Base-by-base conservation (phyloP, 1,284 basidiomycete species). In the Cryptococcus jaspeensis region DNA sequence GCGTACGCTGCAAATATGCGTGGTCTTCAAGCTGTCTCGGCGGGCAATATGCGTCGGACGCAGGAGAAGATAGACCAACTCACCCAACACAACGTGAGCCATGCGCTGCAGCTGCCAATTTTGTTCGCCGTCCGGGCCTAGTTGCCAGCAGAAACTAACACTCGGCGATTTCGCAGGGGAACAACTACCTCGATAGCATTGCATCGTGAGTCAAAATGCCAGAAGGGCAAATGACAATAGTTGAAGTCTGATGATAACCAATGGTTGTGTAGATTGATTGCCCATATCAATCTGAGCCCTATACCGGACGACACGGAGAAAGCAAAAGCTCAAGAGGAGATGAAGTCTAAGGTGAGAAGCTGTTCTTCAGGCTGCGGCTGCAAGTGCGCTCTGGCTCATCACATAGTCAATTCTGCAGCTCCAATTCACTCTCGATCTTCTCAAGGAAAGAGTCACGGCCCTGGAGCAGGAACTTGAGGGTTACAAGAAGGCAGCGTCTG, bases 31-130 rank as follows among this genome's bases (percentile, higher is more conserved):
- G 53, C 50, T 2, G 53, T 74, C 0, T 56, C 67, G 16, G 56
- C 59, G 16, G 71, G 67, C 7, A 64, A 71, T 38, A 58, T 63
- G 2, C 44, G 67, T 23, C 54, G 73, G 9, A 50, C 66, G 20
- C 64, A 66, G 49, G 70, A 74, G 35, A 65, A 66, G 52, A 61
- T 71, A 6, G 66, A 71, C 9, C 50, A 53, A 8, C 46, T 74
- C 49, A 65, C 67, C 3, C 58, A 41, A 13, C 64, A 66, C 56
- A 62, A 66, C 45, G 73, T 71, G 46, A 52, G 69, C 62, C 5
- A 8, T 6, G 11, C 5, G 28, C 28, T 32, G 28, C 9, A 9
- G 28, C 5, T 32, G 4, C 9, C 28, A 32, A 4, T 9, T 9
- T n/a, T n/a, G n/a, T n/a, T 32, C 28, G 9, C 28, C 28, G 28